Conservation (phyloP, 805 yeast genomes). For the Saturnispora serradocipensis region DNA sequence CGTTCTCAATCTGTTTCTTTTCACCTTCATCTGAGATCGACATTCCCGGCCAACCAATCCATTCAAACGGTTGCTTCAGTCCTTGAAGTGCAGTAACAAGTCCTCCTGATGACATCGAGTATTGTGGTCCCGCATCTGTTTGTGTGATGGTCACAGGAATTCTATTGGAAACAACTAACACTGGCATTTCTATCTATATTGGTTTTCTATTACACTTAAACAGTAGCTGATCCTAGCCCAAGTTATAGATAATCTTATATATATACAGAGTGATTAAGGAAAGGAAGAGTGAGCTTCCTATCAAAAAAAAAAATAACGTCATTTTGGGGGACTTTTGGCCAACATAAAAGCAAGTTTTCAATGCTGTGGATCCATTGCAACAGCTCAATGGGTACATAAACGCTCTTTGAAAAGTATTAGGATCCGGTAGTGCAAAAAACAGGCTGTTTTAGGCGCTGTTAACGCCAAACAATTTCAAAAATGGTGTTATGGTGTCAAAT, state of each 20-base stretch:
- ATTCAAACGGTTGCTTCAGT: slow-evolving; percentile 77
- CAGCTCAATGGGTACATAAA: background rate
- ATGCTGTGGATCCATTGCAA: background rate
- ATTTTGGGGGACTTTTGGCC: background rate
- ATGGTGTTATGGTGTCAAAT: background rate
- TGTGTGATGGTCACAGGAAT: slow-evolving; percentile 82
- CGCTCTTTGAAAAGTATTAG: background rate
- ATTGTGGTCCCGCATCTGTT: slow-evolving; percentile 52
- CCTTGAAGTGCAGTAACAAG: slow-evolving; percentile 94
- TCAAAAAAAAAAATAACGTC: background rate
- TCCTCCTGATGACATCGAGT: slow-evolving; percentile 95
- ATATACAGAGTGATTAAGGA: background rate
- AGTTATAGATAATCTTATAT: background rate
- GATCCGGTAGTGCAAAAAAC: background rate
- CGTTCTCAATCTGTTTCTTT: slow-evolving; percentile 56
- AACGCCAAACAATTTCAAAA: background rate
- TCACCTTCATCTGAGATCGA: slow-evolving; percentile 69
- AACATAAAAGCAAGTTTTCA: no score
- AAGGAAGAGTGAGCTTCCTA: background rate
- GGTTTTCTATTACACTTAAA: background rate
- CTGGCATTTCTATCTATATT: slow-evolving; percentile 20
- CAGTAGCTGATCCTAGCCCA: background rate
- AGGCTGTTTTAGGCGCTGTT: background rate
- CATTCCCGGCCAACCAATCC: slow-evolving; percentile 98
- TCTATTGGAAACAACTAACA: slow-evolving; percentile 87